A percentile compares a stretch with the other conserved stretches of the same genome.
Conservation (phyloP, 2,329 filamentous ascomycete genomes). For the Dactylonectria macrodidyma region DNA sequence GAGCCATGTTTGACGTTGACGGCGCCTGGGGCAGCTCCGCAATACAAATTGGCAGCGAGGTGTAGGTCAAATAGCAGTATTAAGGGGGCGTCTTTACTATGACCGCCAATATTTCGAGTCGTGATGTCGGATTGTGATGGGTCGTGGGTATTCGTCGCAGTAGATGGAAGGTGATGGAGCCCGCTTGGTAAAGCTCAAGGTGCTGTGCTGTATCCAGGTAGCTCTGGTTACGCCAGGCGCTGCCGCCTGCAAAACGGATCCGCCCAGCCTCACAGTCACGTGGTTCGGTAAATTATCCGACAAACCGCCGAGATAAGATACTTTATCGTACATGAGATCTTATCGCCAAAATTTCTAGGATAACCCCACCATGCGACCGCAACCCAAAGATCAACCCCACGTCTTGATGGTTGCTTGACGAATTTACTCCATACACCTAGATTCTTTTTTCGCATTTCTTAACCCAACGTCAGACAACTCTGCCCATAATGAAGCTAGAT, state of each 20-base stretch:
- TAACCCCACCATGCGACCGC: constrained; percentile 48
- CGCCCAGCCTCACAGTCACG: constrained; percentile 52
- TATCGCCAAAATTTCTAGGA: constrained; percentile 48
- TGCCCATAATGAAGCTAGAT: constrained; percentile 87
- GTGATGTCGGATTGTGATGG: constrained; percentile 38
- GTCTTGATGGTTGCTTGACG: constrained; percentile 24
- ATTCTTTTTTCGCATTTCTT: constrained; percentile 11
- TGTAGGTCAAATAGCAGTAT: constrained; percentile 25
- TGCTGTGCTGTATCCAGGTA: constrained; percentile 47
- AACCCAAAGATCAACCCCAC: constrained; percentile 42
- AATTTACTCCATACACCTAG: constrained; percentile 13
- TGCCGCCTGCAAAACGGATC: constrained; percentile 57
- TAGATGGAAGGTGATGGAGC: constrained; percentile 57
- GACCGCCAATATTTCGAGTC: constrained; percentile 26
- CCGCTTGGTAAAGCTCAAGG: constrained; percentile 56
- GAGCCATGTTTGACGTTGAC: constrained; percentile 80
- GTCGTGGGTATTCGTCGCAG: constrained; percentile 45
- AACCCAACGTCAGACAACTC: not conserved
- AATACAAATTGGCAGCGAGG: constrained; percentile 32
- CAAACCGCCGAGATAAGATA: constrained; percentile 34
- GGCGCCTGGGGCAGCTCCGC: constrained; percentile 47
- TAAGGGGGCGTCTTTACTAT: constrained; percentile 25
- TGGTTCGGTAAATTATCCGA: constrained; percentile 34
- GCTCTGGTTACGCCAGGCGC: constrained; percentile 63
- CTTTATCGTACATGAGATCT: constrained; percentile 52